Base-by-base conservation (phyloP, 2,329 filamentous ascomycete genomes). In the Blastomyces parvus region DNA sequence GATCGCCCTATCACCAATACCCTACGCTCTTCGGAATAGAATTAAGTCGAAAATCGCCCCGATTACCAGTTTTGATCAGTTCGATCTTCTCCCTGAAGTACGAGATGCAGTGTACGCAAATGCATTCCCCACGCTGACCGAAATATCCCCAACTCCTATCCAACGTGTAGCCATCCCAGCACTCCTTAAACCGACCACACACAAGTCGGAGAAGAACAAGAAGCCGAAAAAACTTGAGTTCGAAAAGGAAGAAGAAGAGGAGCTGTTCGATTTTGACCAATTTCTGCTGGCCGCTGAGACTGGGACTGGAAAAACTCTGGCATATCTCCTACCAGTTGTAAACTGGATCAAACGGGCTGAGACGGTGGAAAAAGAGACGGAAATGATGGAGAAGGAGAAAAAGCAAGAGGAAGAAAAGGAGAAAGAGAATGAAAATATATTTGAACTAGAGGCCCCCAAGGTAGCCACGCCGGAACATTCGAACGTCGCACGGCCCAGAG, bases 211-310 rank as follows among this genome's bases (percentile, higher is more conserved):
- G 80, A 86, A 66, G 13, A 53, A 70, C 73, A 80, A 27, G 71
- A 70, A 72, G 72, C 74, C 67, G 60, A 72, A 76, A 67, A 55
- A 69, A n/a, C 70, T 69, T 53, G 68, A 71, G 48, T 64, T 67
- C 59, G 66, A 62, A 44, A 55, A 63, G 46, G 66, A 74, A 48
- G 66, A 74, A 38, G 73, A 76, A 59, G 66, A 73, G 66, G 40
- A 46, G 17, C 63, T 82, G 71, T 67, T 76, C 77, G 64, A 83
- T 80, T 77, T 84, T 70, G 79, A 86, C 62, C 81, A 86, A 61
- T 97, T 90, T 72, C 82, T 99, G 14, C 81, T 99, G 59, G 94
- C 94, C 3, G 94, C 94, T 13, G 94, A 99, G 80, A 99, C 94
- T 0, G 94, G 94, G 14, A 97, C 94, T 0, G 94, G 94, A 65